These are phyloP conservation scores for Alternaria postmessia DNA, from an alignment of 2,329 filamentous ascomycete species.

Conservation along the genomic window DNA sequence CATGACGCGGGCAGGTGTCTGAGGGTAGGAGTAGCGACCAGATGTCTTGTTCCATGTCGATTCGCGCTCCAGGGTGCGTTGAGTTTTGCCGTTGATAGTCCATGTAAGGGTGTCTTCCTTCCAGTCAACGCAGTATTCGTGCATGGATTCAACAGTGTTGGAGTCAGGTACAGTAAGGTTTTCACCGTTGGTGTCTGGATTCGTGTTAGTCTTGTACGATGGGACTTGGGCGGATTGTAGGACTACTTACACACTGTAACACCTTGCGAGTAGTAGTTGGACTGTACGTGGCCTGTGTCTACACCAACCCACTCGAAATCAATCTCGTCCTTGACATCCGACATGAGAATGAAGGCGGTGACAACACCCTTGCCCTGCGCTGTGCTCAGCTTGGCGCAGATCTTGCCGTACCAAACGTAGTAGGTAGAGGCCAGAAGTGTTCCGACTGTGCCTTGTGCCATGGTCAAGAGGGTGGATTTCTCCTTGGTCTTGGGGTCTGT, in stretches of 20 bases:
- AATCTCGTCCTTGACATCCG: conserved; percentile 97
- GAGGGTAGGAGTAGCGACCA: conserved; percentile 86
- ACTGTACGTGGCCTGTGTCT: conserved; percentile 80
- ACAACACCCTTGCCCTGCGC: conserved; percentile 87
- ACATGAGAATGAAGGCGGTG: conserved; percentile 95
- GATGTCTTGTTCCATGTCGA: conserved; percentile 87
- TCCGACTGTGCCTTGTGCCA: conserved; percentile 84
- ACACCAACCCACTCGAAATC: conserved; percentile 94
- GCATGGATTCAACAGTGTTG: conserved; percentile 77
- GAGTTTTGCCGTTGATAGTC: conserved; percentile 81
- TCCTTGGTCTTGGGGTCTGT: conserved; percentile 57
- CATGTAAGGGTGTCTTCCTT: conserved; percentile 85
- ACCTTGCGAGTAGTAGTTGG: conserved; percentile 97
- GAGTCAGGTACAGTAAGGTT: conserved; percentile 68
- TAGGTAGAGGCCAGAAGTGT: conserved; percentile 84
- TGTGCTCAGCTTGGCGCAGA: conserved; percentile 85
- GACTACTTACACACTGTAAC: conserved; percentile 80
- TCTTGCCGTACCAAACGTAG: conserved; percentile 98
- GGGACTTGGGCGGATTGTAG: not conserved
- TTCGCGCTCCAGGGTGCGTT: conserved; percentile 75
- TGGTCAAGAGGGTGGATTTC: conserved; percentile 75
- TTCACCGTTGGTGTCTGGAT: conserved; percentile 73
- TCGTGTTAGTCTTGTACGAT: conserved; percentile 21
- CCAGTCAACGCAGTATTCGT: conserved; percentile 95
- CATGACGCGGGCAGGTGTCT: conserved; percentile 89